Evolutionary conservation across 305 asterid genomes (phyloP).

Genomic region (Rubia balearica): DNA sequence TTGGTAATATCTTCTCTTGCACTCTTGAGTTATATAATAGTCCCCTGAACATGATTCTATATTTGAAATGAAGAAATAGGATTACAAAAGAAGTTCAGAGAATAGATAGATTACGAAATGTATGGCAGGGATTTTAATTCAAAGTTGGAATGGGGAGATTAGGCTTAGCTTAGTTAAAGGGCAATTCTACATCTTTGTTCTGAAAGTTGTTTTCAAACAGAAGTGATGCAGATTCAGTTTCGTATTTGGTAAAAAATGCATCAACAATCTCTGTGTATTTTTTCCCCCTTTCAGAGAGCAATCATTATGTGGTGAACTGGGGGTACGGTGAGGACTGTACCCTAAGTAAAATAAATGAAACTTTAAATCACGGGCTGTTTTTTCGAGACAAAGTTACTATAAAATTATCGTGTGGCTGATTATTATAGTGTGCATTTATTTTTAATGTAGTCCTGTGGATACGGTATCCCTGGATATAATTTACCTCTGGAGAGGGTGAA

Average conservation of each 20-base stretch:
- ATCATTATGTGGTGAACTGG: too few species aligned
- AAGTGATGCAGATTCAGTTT: background rate
- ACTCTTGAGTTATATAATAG: background rate
- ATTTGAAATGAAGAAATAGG: background rate
- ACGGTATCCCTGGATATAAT: background rate
- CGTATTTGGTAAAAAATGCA: background rate
- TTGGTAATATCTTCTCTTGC: slow-evolving; percentile 2
- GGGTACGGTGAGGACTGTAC: background rate
- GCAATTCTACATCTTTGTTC: background rate
- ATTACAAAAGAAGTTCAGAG: background rate
- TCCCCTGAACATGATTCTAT: background rate
- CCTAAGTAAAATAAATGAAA: background rate
- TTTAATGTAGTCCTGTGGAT: background rate
- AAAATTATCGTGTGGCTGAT: background rate
- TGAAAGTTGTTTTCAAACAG: background rate
- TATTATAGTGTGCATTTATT: background rate
- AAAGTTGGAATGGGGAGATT: background rate
- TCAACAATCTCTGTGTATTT: background rate
- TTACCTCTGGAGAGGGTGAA: background rate
- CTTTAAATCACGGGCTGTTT: background rate
- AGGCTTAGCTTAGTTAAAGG: background rate
- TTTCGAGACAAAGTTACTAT: background rate
- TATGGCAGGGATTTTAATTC: background rate
- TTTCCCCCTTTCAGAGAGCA: background rate
- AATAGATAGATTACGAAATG: background rate